Percentiles rank a stretch among this genome's conserved stretches.
These are phyloP conservation scores for Pleodorina starrii DNA, from an alignment of 139 green algal genomes.

Conservation along the genomic window DNA sequence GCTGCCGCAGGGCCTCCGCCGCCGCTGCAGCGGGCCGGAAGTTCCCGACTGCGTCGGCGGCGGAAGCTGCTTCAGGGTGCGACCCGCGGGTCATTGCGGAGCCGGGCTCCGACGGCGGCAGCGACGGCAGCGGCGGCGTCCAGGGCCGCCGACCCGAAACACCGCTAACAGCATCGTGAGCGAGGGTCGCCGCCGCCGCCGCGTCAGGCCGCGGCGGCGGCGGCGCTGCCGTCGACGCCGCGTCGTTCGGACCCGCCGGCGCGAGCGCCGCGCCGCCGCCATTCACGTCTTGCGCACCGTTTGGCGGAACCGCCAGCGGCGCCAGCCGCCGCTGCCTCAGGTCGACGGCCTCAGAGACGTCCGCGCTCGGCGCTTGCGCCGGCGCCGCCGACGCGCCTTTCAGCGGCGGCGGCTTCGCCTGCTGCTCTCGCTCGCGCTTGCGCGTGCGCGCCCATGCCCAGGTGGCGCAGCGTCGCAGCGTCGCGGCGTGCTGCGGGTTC, in stretches of 20 bases:
- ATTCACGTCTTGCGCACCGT: not conserved
- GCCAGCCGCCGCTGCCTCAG: not conserved
- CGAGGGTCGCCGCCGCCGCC: not conserved
- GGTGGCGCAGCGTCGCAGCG: not conserved
- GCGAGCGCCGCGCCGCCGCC: not conserved
- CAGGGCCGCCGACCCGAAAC: not conserved
- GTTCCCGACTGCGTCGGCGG: not conserved
- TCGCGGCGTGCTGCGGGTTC: slow-evolving; percentile 17
- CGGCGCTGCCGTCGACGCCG: not conserved
- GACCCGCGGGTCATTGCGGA: not conserved
- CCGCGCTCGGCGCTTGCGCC: too few relatives aligned
- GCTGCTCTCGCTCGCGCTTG: not conserved
- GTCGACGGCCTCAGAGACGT: too few relatives aligned
- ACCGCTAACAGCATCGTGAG: not conserved
- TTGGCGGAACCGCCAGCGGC: not conserved
- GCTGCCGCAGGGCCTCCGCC: not conserved
- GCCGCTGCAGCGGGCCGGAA: not conserved
- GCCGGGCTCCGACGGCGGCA: not conserved
- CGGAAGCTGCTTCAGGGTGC: not conserved
- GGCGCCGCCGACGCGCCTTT: not conserved
- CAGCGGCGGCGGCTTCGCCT: not conserved
- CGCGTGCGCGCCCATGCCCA: not conserved
- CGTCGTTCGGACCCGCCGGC: not conserved
- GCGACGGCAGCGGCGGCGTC: not conserved
- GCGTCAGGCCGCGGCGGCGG: not conserved